Evolutionary conservation across 768 basidiomycete genomes (phyloP), one percentile per base, ranked within the genome.

Genomic region (Hortiboletus campestris): DNA sequence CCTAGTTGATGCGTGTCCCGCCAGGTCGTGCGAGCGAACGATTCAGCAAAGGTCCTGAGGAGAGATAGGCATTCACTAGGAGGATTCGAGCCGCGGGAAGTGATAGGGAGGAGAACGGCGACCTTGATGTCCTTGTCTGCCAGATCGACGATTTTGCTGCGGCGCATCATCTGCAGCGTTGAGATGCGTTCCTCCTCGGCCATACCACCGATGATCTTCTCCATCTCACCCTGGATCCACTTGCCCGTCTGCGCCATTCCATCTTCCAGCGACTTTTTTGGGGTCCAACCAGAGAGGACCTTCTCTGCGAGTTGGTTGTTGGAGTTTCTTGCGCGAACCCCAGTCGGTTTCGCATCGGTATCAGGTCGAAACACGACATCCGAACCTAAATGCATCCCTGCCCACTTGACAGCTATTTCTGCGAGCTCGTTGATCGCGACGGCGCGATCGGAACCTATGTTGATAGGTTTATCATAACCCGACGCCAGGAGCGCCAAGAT

Each of bases 61-160:
- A 77, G 71, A 4, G 63, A 57, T 8, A 84, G 67, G 53, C 82
- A 84, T 36, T 72, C 62, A 1, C 58, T 53, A 0, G 75, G 75
- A 6, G 66, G 56, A 2, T 55, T 31, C 0, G 66, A 64, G 5
- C 80, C 78, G 1, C 78, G 74, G 9, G 83, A 84, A 1, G 84
- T 84, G 60, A 85, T 75, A 2, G 84, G 84, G 9, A 85, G 76
- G 3, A 85, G 72, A 40, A 84, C 72, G 2, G 78, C 84, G 59
- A 84, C 82, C 7, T 67, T 74, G 49, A 74, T 68, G 2, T 64
- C 65, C 22, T 68, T 64, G 0, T 64, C 53, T 7, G 64, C 58
- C 9, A 84, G 68, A 43, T 75, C 52, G 28, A 83, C 55, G 10
- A 82, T 44, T 42, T 72, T 56, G 58, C 82, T 83, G 36, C 38